These are phyloP conservation scores for Talaromyces liani DNA, from an alignment of 495 filamentous ascomycete species.

Conservation along the genomic window DNA sequence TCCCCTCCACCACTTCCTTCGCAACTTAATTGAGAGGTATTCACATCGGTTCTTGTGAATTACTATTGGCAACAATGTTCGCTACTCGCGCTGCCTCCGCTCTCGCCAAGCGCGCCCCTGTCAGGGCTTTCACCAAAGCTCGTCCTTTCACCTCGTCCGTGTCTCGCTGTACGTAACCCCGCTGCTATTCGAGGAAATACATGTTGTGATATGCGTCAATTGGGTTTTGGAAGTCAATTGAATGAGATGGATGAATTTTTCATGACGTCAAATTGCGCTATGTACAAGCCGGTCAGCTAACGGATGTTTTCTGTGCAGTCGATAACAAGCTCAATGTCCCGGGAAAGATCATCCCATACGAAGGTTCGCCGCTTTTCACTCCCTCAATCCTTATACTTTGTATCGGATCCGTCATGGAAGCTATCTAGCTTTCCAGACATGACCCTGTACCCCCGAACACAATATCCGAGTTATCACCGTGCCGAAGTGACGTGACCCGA, in stretches of 20 bases:
- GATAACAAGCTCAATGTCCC: slow-evolving; percentile 26
- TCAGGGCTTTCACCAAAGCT: slow-evolving; percentile 41
- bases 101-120: slow-evolving; percentile 61
- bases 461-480: background rate
- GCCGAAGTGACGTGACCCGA: background rate
- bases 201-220: background rate
- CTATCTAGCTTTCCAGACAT: background rate
- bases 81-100: slow-evolving; percentile 71
- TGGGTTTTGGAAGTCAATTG: background rate
- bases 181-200: background rate
- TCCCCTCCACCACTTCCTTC: background rate
- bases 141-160: slow-evolving; percentile 44
- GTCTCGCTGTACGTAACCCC: slow-evolving; percentile 38
- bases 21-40: background rate
- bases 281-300: background rate
- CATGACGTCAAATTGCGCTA: background rate
- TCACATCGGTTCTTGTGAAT: background rate
- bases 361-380: slow-evolving; percentile 22
- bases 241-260: background rate
- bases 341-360: slow-evolving; percentile 39
- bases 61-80: slow-evolving; percentile 55
- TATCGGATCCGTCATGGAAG: background rate
- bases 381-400: background rate
- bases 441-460: background rate
- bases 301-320: slow-evolving; percentile 1